These are phyloP conservation scores for Pisolithus microcarpus DNA, from an alignment of 768 basidiomycete species.

Conservation along the genomic window DNA sequence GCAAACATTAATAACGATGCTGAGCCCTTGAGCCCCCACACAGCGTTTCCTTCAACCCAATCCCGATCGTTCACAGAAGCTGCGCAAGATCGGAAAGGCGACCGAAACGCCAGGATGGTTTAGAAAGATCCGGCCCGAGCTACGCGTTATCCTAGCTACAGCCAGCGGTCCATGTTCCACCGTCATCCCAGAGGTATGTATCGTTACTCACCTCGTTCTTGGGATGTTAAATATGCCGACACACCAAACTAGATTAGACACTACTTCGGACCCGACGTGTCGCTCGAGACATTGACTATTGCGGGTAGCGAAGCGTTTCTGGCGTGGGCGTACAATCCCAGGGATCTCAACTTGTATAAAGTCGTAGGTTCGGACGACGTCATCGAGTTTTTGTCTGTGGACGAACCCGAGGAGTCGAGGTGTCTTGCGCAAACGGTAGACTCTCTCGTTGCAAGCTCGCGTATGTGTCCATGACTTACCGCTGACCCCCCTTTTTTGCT, in stretches of 20 bases:
- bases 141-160: slow-evolving; percentile 12
- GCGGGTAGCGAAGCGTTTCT: slow-evolving; percentile 18
- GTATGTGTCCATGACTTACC: neutral
- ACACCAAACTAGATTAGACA: slow-evolving; percentile 7
- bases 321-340: slow-evolving; percentile 13
- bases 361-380: slow-evolving; percentile 19
- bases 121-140: slow-evolving; percentile 12
- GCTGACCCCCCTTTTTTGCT: no score
- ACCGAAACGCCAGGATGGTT: slow-evolving; percentile 12
- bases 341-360: slow-evolving; percentile 15
- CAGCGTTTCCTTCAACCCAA: slow-evolving; percentile 14
- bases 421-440: slow-evolving; percentile 15
- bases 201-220: neutral
- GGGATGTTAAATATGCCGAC: neutral
- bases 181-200: slow-evolving; percentile 12
- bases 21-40: neutral
- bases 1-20: neutral
- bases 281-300: slow-evolving; percentile 14
- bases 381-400: slow-evolving; percentile 14
- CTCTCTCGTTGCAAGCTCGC: neutral
- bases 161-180: slow-evolving; percentile 18
- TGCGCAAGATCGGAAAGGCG: slow-evolving; percentile 7
- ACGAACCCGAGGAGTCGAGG: slow-evolving; percentile 17
- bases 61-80: slow-evolving; percentile 11
- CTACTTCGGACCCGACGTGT: slow-evolving; percentile 15